Evolutionary conservation across 1,284 basidiomycete species (phyloP).

Genomic region (Ganoderma multipileum): DNA sequence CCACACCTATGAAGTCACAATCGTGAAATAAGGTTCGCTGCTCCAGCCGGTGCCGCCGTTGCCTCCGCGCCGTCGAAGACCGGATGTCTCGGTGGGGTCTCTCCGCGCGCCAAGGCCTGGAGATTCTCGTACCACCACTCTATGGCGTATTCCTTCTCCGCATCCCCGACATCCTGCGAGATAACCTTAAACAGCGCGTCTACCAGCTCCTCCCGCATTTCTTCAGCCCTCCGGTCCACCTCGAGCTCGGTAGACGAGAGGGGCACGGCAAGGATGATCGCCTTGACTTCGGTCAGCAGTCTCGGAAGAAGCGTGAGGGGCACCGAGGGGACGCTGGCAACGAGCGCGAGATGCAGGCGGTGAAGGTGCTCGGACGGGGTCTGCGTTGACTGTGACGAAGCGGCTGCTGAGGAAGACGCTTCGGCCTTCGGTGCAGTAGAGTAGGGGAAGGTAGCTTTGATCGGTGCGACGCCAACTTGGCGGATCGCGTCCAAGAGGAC

Average conservation of each 20-base stretch:
- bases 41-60: neutral
- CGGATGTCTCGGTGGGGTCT: neutral
- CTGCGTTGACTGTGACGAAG: neutral
- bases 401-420: slow-evolving; percentile 8
- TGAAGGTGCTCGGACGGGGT: slow-evolving; percentile 48
- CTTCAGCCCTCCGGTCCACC: slow-evolving; percentile 23
- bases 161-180: slow-evolving; percentile 65
- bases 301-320: slow-evolving; percentile 59
- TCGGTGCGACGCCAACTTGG: slow-evolving; percentile 15
- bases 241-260: slow-evolving; percentile 15
- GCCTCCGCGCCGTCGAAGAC: slow-evolving; percentile 13
- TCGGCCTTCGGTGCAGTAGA: neutral
- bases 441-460: slow-evolving; percentile 6
- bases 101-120: slow-evolving; percentile 25
- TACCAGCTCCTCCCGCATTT: slow-evolving; percentile 54
- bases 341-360: slow-evolving; percentile 61
- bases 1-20: neutral
- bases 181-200: slow-evolving; percentile 66
- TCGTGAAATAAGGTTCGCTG: slow-evolving; percentile 7
- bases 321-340: slow-evolving; percentile 65
- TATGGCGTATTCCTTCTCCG: slow-evolving; percentile 68
- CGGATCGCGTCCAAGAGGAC: slow-evolving; percentile 53
- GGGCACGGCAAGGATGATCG: slow-evolving; percentile 38
- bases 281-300: slow-evolving; percentile 55
- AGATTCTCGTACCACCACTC: slow-evolving; percentile 68